A percentile compares a stretch with the other conserved stretches of the same genome.
phyloP scores from a whole-genome alignment of 2,329 filamentous ascomycete species.

The Hypomyces perniciosus region DNA sequence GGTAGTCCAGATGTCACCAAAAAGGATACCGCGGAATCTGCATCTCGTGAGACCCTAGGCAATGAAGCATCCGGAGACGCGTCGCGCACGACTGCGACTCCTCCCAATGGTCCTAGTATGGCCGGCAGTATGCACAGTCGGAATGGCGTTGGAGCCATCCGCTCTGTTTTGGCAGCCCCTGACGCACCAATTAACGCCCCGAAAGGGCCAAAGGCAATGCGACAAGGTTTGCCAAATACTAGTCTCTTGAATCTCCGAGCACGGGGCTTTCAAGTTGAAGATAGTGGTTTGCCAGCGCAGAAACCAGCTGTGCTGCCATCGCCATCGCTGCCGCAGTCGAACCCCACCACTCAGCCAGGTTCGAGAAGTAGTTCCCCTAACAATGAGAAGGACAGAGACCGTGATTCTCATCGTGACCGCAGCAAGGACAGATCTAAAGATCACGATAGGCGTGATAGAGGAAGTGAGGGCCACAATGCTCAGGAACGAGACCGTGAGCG shows the following conservation, averaged over 20 bases:
- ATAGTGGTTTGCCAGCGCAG: slow-evolving; percentile 31
- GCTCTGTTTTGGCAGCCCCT: slow-evolving; percentile 29
- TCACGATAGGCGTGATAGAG: slow-evolving; percentile 21
- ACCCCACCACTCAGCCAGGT: slow-evolving; percentile 20
- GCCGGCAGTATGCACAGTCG: slow-evolving; percentile 15
- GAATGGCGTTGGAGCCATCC: slow-evolving; percentile 22
- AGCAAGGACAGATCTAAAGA: slow-evolving; percentile 28
- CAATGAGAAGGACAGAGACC: slow-evolving; percentile 32
- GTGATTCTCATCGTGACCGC: slow-evolving; percentile 26
- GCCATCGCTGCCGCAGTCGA: slow-evolving; percentile 8
- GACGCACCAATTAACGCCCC: slow-evolving; percentile 65
- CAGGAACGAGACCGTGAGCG: slow-evolving; percentile 9
- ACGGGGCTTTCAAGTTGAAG: slow-evolving; percentile 42
- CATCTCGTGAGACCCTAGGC: slow-evolving; percentile 27
- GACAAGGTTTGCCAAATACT: slow-evolving; percentile 79
- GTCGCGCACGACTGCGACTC: slow-evolving; percentile 6
- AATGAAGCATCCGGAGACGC: slow-evolving; percentile 22
- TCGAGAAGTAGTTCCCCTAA: slow-evolving; percentile 45
- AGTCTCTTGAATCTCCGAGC: slow-evolving; percentile 62
- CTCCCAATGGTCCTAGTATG: slow-evolving; percentile 18
- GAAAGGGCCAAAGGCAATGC: slow-evolving; percentile 90
- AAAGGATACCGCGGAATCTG: slow-evolving; percentile 16
- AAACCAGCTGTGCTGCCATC: slow-evolving; percentile 12
- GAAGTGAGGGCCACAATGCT: slow-evolving; percentile 17
- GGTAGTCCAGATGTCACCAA: slow-evolving; percentile 16